Evolutionary conservation across 1,284 basidiomycete genomes (phyloP).

Genomic region (Apiotrichum siamense): DNA sequence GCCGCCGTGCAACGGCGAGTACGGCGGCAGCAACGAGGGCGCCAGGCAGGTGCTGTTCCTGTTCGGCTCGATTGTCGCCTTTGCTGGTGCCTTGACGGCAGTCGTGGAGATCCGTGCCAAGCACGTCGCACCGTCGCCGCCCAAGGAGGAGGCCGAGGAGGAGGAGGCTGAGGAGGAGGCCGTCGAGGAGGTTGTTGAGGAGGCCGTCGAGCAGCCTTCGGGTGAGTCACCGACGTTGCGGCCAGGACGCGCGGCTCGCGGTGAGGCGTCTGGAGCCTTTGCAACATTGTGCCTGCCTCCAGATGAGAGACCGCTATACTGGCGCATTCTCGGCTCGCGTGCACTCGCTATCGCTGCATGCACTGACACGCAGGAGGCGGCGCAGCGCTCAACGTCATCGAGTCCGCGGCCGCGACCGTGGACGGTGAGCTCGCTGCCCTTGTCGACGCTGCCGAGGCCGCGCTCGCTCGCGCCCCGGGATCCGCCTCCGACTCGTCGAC

Average conservation of each 20-base stretch:
- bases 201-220: background rate
- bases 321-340: no score
- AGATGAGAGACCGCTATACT: no score
- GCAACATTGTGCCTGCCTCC: no score
- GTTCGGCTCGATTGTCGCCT: background rate
- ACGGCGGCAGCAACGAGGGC: background rate
- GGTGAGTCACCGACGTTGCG: background rate
- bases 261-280: no score
- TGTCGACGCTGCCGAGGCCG: slow-evolving; percentile 10
- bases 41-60: background rate
- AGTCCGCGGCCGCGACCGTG: background rate
- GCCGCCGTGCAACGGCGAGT: no score
- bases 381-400: background rate
- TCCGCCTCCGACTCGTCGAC: no score
- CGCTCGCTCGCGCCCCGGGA: background rate
- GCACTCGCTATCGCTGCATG: no score
- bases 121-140: background rate
- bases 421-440: slow-evolving; percentile 6
- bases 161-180: slow-evolving; percentile 4
- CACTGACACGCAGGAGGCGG: no score
- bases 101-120: background rate
- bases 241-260: no score
- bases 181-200: slow-evolving; percentile 5
- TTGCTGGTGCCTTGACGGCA: background rate
- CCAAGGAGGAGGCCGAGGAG: background rate